Conservation (phyloP, 2,329 filamentous ascomycete species). For the Alternaria longipes region DNA sequence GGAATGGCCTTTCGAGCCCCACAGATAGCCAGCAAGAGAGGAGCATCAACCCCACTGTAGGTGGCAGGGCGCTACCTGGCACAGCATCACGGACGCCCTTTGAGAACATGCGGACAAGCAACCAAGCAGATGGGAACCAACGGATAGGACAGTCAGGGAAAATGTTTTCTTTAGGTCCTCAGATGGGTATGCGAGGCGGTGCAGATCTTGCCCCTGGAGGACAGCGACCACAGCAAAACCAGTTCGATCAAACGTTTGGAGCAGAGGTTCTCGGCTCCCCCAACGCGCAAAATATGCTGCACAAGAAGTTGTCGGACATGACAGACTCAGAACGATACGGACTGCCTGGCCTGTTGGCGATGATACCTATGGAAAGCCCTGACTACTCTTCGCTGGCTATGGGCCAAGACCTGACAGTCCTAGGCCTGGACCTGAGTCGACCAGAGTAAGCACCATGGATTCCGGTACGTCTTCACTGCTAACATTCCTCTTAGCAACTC, state of each 20-base stretch:
- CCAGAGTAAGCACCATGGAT: conserved; percentile 61
- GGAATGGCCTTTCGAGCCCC: conserved; percentile 54
- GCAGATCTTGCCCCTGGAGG: conserved; percentile 36
- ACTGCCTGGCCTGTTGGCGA: conserved; percentile 66
- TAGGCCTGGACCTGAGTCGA: conserved; percentile 71
- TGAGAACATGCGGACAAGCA: conserved; percentile 40
- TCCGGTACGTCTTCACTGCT: conserved; percentile 17
- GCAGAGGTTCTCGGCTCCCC: conserved; percentile 42
- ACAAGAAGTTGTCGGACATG: conserved; percentile 65
- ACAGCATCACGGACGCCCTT: conserved; percentile 44
- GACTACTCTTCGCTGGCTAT: conserved; percentile 63
- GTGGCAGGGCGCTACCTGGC: conserved; percentile 38
- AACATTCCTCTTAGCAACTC: conserved; percentile 50
- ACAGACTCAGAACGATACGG: conserved; percentile 68
- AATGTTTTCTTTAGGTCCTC: conserved; percentile 43
- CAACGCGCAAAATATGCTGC: conserved; percentile 47
- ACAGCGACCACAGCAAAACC: conserved; percentile 41
- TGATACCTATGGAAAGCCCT: conserved; percentile 64
- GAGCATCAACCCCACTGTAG: conserved; percentile 41
- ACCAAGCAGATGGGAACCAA: conserved; percentile 48
- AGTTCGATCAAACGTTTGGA: conserved; percentile 46
- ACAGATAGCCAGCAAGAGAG: conserved; percentile 50
- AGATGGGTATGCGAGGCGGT: conserved; percentile 33
- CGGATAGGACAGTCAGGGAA: conserved; percentile 41
- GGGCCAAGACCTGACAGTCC: conserved; percentile 70